Evolutionary conservation across 345 rosid species (phyloP).

Genomic region (Camelina neglecta): DNA sequence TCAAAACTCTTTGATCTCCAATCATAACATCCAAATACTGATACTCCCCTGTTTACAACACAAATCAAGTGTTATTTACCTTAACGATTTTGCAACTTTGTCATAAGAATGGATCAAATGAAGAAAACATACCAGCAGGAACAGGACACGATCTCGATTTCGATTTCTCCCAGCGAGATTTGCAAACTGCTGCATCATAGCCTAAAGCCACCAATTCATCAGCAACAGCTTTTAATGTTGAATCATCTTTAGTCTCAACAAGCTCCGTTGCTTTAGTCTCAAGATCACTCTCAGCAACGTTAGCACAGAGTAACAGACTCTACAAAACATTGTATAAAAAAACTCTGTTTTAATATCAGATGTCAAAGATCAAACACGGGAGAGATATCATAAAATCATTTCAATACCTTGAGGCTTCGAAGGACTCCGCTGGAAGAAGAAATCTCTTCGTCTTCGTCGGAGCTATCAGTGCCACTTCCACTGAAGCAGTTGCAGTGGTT

Average conservation of each 20-base stretch:
- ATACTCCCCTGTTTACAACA: constrained; percentile 56
- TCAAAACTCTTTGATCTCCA: constrained; percentile 57
- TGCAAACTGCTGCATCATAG: constrained; percentile 75
- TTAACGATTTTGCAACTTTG: neutral
- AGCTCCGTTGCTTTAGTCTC: constrained; percentile 60
- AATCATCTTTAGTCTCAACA: constrained; percentile 36
- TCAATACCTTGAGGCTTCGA: constrained; percentile 7
- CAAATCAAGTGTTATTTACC: neutral
- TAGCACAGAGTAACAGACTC: constrained; percentile 58
- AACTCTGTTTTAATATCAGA: neutral
- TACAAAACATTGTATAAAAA: constrained; percentile 25
- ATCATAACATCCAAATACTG: constrained; percentile 69
- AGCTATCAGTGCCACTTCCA: constrained; percentile 19
- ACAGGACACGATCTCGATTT: constrained; percentile 13
- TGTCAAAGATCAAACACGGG: neutral
- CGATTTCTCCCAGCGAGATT: constrained; percentile 67
- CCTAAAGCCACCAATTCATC: constrained; percentile 62
- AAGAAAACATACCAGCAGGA: constrained; percentile 61
- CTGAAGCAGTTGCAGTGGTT: neutral
- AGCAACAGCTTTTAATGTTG: neutral
- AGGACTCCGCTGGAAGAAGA: neutral
- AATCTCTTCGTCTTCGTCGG: constrained; percentile 13
- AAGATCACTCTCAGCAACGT: constrained; percentile 57
- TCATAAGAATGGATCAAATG: neutral
- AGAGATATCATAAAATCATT: neutral